Conservation (phyloP, 2,329 filamentous ascomycete species). For the Coleophoma cylindrospora region DNA sequence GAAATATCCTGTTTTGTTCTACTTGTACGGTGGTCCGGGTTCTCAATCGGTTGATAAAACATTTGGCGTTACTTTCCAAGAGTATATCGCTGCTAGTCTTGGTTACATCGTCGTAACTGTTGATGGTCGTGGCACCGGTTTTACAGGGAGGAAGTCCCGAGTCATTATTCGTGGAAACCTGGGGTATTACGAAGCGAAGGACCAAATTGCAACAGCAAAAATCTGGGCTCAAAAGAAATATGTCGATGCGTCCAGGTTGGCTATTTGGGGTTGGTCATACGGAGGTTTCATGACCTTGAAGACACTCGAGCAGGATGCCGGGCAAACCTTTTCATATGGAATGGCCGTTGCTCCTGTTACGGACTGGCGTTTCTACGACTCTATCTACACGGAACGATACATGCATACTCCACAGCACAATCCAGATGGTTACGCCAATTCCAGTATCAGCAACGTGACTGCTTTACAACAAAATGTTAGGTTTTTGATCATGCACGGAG, state of each 20-base stretch:
- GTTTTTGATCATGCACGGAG: slow-evolving; percentile 93
- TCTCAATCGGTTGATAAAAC: slow-evolving; percentile 80
- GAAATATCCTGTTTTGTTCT: slow-evolving; percentile 91
- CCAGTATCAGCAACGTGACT: slow-evolving; percentile 68
- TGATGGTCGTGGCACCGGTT: slow-evolving; percentile 90
- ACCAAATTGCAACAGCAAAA: slow-evolving; percentile 88
- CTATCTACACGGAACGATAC: slow-evolving; percentile 91
- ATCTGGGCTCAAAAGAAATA: slow-evolving; percentile 78
- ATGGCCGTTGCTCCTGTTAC: slow-evolving; percentile 99
- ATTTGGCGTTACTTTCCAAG: slow-evolving; percentile 84
- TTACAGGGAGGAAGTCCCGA: slow-evolving; percentile 77
- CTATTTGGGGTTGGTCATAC: slow-evolving; percentile 98
- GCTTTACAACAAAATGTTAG: slow-evolving; percentile 73
- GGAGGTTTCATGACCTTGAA: slow-evolving; percentile 95
- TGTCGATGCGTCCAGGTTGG: slow-evolving; percentile 75
- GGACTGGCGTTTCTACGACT: slow-evolving; percentile 95
- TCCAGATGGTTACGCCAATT: slow-evolving; percentile 66
- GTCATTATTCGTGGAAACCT: slow-evolving; percentile 79
- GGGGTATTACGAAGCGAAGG: slow-evolving; percentile 77
- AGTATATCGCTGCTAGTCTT: slow-evolving; percentile 77
- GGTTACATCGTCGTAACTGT: slow-evolving; percentile 95
- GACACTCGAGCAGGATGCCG: slow-evolving; percentile 85
- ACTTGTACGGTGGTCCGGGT: slow-evolving; percentile 90
- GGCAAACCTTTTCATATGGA: slow-evolving; percentile 87
- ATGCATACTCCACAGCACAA: slow-evolving; percentile 95